Evolutionary conservation across 192 early-diverging fungal species (phyloP), one percentile per base, ranked within the genome.

Genomic region (Coemansia brasiliensis): DNA sequence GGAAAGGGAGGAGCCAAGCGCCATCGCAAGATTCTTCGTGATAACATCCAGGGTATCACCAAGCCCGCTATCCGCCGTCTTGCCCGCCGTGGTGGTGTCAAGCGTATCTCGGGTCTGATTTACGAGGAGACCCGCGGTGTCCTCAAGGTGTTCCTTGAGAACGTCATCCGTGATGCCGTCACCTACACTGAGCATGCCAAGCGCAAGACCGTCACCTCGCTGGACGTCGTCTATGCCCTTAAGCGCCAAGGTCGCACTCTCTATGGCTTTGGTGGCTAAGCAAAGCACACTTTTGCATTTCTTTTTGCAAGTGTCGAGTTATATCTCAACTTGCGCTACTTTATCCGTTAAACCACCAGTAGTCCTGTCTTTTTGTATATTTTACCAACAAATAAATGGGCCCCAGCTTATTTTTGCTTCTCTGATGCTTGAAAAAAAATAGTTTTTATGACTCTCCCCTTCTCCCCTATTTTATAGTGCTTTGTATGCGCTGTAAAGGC

Each of bases 1-100:
- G 95, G 95, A 88, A 98, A 98, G 88, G 95, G 95, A 45, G 95
- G 95, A 43, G 95, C 95, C 83, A 98, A 98, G 89, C 95, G 95
- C 81, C 96, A 98, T 83, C 89, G 96, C 81, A 98, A 98, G 89
- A 98, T 98, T 88, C 88, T 98, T 70, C 92, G 96, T 72, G 96
- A 98, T 74, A 98, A 98, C 90, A 73, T 84, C 65, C 77, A 85
- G 83, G 91, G 94, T 63, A 96, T 96, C 80, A 96, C 94, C 76
- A 96, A 96, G 87, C 94, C 94, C 48, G 94, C 94, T 56, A 97
- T 97, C 75, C 93, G 93, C 81, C 95, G 95, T 92, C 94, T 98
- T 59, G 95, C 95, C 21, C 92, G 95, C 80, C 92, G 95, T 92
- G 95, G 95, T 64, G 95, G 95, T 88, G 95, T 98, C 86, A 98